These are phyloP conservation scores for Diaporthe ilicicola DNA, from an alignment of 2,329 filamentous ascomycete species.

Conservation along the genomic window DNA sequence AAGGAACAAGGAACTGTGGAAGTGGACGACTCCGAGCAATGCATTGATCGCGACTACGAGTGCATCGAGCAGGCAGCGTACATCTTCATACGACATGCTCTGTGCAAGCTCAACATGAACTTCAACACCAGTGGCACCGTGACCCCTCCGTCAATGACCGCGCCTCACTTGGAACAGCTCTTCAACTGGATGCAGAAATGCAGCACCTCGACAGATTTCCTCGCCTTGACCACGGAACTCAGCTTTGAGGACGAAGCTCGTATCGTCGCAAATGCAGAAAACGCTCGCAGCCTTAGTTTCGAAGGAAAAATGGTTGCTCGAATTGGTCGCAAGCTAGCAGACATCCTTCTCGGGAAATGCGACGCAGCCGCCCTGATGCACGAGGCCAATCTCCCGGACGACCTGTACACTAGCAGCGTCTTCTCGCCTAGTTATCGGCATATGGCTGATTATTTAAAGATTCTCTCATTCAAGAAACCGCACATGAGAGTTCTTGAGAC, in stretches of 20 bases:
- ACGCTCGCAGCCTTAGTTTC: neutral
- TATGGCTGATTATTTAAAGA: constrained; percentile 1
- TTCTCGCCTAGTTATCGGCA: neutral
- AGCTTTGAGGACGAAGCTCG: constrained; percentile 19
- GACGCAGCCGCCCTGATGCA: constrained; percentile 28
- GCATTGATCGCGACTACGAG: neutral
- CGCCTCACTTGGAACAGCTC: constrained; percentile 26
- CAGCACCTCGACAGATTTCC: neutral
- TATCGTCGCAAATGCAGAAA: constrained; percentile 16
- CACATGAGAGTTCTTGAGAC: constrained; percentile 20
- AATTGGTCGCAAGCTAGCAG: constrained; percentile 20
- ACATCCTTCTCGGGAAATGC: constrained; percentile 25
- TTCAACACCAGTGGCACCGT: neutral
- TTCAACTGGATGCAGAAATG: constrained; percentile 31
- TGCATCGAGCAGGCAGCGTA: constrained; percentile 23
- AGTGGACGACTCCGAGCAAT: neutral
- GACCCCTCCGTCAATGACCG: neutral
- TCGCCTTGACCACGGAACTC: neutral
- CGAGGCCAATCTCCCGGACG: neutral
- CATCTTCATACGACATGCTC: constrained; percentile 31
- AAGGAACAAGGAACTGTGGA: neutral
- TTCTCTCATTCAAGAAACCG: constrained; percentile 8
- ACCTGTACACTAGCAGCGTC: constrained; percentile 16
- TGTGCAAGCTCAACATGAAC: neutral
- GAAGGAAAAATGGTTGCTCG: constrained; percentile 26